Conservation (phyloP, 2,329 filamentous ascomycete species). For the Colletotrichum costaricense region DNA sequence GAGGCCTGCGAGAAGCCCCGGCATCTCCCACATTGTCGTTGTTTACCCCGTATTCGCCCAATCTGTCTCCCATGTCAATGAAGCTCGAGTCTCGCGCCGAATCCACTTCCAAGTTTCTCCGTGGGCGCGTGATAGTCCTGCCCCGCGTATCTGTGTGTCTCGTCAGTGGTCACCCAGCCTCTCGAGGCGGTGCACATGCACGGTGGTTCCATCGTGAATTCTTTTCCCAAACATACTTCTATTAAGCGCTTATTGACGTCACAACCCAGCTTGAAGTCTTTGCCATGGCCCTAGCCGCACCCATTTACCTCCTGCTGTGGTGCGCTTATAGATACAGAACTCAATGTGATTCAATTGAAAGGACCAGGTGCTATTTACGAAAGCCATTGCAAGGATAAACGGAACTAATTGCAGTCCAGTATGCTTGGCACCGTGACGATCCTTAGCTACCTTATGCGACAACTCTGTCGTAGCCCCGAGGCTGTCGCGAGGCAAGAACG, state of each 20-base stretch:
- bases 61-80: neutral
- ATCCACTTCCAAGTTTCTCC: conserved; percentile 18
- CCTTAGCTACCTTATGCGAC: neutral
- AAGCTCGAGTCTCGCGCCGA: neutral
- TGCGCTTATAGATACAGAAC: neutral
- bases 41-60: neutral
- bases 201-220: neutral
- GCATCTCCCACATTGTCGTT: neutral
- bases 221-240: neutral
- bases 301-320: neutral
- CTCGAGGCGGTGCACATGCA: neutral
- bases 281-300: neutral
- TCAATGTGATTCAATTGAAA: neutral
- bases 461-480: neutral
- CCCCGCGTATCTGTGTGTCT: neutral
- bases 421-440: neutral
- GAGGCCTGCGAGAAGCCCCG: neutral
- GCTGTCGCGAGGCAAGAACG: neutral
- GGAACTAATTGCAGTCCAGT: neutral
- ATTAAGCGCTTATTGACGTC: neutral
- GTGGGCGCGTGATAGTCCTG: conserved; percentile 1
- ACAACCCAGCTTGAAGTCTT: neutral
- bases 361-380: neutral
- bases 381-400: neutral
- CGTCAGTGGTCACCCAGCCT: neutral